Base-by-base conservation (phyloP, 1,284 basidiomycete species). In the Exsudoporus floridanus region DNA sequence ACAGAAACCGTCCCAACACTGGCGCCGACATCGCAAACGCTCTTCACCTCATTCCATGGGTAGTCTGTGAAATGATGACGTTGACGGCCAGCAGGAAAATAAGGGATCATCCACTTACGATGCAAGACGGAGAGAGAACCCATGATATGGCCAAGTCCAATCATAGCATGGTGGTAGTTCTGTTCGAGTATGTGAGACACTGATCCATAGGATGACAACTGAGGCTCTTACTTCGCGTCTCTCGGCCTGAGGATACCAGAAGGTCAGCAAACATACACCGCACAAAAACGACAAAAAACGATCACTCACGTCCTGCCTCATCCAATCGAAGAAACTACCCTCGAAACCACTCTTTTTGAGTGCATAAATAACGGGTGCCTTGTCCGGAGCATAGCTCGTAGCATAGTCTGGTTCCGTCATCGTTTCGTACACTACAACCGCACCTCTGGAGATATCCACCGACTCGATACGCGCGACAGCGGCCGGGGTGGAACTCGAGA, bases 1-100 rank as follows among this genome's bases (percentile, higher is more conserved):
- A 80, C 64, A 5, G 74, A 66, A 18, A 77, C 63, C 16, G 70
- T 60, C 0, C 81, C 80, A 25, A 74, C 62, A 1, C 79, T 75
- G 1, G 76, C 72, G 3, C 77, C 80, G 9, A 83, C 67, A 59
- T 83, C 81, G 34, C 75, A 77, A 9, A 83, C 57, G 0, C 67
- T 71, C 0, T 74, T 65, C 2, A 77, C 63, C 9, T 63, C 59
- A n/a, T 62, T 53, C 80, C 78, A 82, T 7, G 78, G 75, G 59
- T 76, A 79, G 28, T 69, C 64, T 69, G 19, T 6, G 18, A n/a
- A 37, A 37, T 7, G 14, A 33, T n/a, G 14, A 3, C 6, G 12
- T 45, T 37, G 25, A 19, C 1, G 9, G 1, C 16, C 12, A 34
- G 13, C 14, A 36, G 7, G 13, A 42, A 34, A 45, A 9, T 8